These are phyloP conservation scores for Paraleonurus japonicus DNA, from an alignment of 257 asterid genomes.

Conservation along the genomic window DNA sequence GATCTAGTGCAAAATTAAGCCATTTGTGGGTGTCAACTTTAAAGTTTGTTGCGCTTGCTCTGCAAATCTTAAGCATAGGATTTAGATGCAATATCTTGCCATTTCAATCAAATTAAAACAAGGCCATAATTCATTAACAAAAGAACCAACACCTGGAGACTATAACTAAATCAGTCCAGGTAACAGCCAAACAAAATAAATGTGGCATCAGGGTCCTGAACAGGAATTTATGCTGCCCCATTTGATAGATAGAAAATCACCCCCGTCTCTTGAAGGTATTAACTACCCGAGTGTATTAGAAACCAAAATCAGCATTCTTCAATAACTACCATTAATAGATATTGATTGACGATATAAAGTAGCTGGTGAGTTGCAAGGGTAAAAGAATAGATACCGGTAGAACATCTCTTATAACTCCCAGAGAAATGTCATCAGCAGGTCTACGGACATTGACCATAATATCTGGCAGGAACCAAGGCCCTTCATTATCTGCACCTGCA, in stretches of 20 bases:
- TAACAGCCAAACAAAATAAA: neutral
- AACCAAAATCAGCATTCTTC: neutral
- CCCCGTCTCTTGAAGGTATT: neutral
- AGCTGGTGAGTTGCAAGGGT: neutral
- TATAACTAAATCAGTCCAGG: neutral
- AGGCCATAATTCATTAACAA: neutral
- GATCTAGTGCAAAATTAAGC: neutral
- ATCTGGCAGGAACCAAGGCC: constrained; percentile 82
- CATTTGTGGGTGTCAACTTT: neutral
- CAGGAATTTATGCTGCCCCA: neutral
- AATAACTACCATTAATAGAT: neutral
- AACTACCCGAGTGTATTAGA: neutral
- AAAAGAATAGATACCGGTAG: constrained; percentile 58
- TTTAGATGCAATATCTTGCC: neutral
- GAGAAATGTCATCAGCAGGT: constrained; percentile 59
- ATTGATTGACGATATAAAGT: neutral
- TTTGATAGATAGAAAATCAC: neutral
- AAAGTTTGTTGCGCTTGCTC: neutral
- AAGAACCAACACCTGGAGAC: neutral
- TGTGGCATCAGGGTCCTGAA: neutral
- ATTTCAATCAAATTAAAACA: neutral
- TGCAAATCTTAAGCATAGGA: neutral
- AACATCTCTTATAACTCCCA: constrained; percentile 75
- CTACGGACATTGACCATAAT: constrained; percentile 75
- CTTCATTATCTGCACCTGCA: constrained; percentile 81